Conservation (phyloP, 1,139 yeast species). For the Lodderomyces jiufengensis region DNA sequence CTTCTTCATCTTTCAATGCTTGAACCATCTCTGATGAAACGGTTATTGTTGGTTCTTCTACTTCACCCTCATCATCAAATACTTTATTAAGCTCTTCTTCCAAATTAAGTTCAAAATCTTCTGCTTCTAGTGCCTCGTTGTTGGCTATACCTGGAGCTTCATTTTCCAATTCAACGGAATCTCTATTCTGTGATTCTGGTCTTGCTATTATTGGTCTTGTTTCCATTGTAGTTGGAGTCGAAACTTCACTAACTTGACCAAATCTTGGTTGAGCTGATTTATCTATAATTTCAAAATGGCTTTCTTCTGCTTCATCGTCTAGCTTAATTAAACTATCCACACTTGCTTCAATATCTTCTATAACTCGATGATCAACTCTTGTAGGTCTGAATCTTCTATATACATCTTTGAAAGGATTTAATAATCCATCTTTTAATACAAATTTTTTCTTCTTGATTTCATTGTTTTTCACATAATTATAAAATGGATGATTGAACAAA, state of each 20-base stretch:
- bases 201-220: slow-evolving; percentile 20
- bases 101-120: slow-evolving; percentile 16
- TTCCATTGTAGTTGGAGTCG: slow-evolving; percentile 15
- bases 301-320: slow-evolving; percentile 83
- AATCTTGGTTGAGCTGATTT: slow-evolving; percentile 18
- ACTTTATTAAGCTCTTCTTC: slow-evolving; percentile 39
- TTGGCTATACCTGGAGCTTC: slow-evolving; percentile 14
- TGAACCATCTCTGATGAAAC: slow-evolving; percentile 12
- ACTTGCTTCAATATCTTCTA: slow-evolving; percentile 67
- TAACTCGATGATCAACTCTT: slow-evolving; percentile 47
- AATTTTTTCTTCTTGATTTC: slow-evolving; percentile 41
- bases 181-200: slow-evolving; percentile 20
- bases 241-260: slow-evolving; percentile 20
- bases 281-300: slow-evolving; percentile 74
- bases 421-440: slow-evolving; percentile 72
- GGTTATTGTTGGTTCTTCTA: slow-evolving; percentile 7
- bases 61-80: slow-evolving; percentile 18
- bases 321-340: slow-evolving; percentile 73
- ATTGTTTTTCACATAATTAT: slow-evolving; percentile 37
- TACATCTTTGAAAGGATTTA: slow-evolving; percentile 63
- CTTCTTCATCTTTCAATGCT: slow-evolving; percentile 19
- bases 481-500: slow-evolving; percentile 44
- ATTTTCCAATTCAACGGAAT: slow-evolving; percentile 9
- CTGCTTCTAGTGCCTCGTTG: slow-evolving; percentile 14
- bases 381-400: slow-evolving; percentile 49